phyloP scores from a whole-genome alignment of 768 basidiomycete genomes.

The Neoboletus subvelutipes region DNA sequence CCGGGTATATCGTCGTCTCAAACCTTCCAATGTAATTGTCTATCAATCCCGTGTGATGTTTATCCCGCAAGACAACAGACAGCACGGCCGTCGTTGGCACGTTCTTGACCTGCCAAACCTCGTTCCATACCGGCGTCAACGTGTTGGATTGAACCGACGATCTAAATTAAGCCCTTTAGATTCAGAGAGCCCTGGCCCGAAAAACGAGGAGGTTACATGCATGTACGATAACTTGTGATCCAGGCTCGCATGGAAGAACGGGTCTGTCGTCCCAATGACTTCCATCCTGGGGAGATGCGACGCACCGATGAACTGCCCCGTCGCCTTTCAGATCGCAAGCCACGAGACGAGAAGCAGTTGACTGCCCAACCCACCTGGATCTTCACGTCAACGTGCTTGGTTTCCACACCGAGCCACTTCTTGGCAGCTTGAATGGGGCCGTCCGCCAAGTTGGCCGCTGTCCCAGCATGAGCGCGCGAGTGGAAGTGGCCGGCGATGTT shows the following conservation, averaged over 20 bases:
- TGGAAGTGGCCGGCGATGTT: conserved; percentile 15
- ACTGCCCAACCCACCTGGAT: conserved; percentile 45
- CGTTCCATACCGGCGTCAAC: conserved; percentile 71
- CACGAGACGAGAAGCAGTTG: neutral
- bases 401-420: conserved; percentile 34
- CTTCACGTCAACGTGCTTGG: conserved; percentile 55
- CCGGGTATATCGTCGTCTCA: conserved; percentile 49
- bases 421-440: conserved; percentile 32
- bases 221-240: conserved; percentile 64
- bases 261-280: conserved; percentile 60
- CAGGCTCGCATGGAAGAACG: conserved; percentile 69
- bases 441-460: conserved; percentile 23
- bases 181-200: neutral
- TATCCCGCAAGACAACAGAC: conserved; percentile 63
- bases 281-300: conserved; percentile 70
- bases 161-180: conserved; percentile 34
- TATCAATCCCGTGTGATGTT: conserved; percentile 54
- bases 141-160: conserved; percentile 63
- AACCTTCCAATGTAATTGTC: conserved; percentile 70
- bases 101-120: conserved; percentile 69
- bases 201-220: conserved; percentile 38
- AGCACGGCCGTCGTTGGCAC: conserved; percentile 64
- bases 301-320: conserved; percentile 64
- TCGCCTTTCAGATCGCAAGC: conserved; percentile 2
- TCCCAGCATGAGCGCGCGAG: neutral